phyloP scores from a whole-genome alignment of 2,329 filamentous ascomycete species.

The Lojkania enalia region DNA sequence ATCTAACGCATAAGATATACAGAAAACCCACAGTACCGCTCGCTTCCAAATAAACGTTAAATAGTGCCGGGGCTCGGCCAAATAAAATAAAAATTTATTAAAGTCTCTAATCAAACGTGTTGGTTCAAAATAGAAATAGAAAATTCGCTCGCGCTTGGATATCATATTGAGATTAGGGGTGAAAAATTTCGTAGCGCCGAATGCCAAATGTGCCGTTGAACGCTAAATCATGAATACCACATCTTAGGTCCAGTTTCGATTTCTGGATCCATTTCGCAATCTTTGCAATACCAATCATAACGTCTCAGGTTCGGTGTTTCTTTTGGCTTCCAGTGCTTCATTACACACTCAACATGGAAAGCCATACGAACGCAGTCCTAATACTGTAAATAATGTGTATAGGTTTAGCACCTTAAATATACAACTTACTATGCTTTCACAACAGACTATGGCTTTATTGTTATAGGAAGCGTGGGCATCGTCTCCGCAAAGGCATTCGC shows the following conservation, averaged over 20 bases:
- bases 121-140: no score
- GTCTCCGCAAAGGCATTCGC: constrained; percentile 27
- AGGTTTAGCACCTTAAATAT: no score
- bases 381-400: not conserved
- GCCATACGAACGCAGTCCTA: constrained; percentile 26
- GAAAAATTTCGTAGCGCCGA: no score
- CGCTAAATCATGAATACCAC: not conserved
- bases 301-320: not conserved
- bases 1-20: no score
- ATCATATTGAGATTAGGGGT: no score
- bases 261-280: constrained; percentile 7
- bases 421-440: constrained; percentile 21
- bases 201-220: no score
- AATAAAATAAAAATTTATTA: no score
- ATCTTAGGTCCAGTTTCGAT: not conserved
- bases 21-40: no score
- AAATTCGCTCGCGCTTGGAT: no score
- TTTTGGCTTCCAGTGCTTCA: constrained; percentile 10
- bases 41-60: no score
- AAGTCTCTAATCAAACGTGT: no score
- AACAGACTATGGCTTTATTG: constrained; percentile 15
- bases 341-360: constrained; percentile 27
- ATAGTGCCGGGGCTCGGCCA: no score
- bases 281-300: constrained; percentile 6
- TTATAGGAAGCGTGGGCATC: constrained; percentile 16